These are phyloP conservation scores for Candida michaelii DNA, from an alignment of 805 yeast genomes.

Conservation along the genomic window DNA sequence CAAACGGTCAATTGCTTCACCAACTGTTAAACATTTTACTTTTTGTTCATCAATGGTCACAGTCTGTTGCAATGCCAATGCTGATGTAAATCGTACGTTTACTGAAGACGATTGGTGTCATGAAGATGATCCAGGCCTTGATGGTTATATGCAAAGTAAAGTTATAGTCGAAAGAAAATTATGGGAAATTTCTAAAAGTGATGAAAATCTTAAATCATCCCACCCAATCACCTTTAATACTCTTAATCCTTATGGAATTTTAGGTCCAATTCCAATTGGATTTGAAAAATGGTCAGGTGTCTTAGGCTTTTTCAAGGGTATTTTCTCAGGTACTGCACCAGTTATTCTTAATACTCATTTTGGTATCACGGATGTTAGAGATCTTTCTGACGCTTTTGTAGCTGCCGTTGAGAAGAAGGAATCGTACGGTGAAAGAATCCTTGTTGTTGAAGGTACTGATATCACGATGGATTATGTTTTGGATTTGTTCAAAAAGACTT, in stretches of 20 bases:
- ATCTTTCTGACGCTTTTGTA: constrained; percentile 9
- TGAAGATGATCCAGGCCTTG: background rate
- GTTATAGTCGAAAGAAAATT: constrained; percentile 11
- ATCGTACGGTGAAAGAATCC: constrained; percentile 9
- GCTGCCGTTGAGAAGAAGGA: constrained; percentile 1
- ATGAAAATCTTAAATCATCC: constrained; percentile 5
- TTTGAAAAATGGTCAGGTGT: constrained; percentile 5
- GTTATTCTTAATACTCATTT: background rate
- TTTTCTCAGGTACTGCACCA: background rate
- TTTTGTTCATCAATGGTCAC: constrained; percentile 9
- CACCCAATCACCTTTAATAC: constrained; percentile 6
- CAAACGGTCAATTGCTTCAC: constrained; percentile 5
- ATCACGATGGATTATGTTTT: background rate
- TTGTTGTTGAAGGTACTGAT: constrained; percentile 1
- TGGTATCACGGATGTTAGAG: constrained; percentile 10
- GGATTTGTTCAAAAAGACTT: background rate
- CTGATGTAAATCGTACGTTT: background rate
- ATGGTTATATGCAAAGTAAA: constrained; percentile 12
- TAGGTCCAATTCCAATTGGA: constrained; percentile 12
- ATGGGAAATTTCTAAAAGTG: constrained; percentile 12
- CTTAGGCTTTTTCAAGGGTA: background rate
- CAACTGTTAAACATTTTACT: constrained; percentile 9
- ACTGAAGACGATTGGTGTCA: constrained; percentile 7
- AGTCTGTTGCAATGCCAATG: background rate
- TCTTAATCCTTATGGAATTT: constrained; percentile 10